Evolutionary conservation across 2,329 filamentous ascomycete species (phyloP), one percentile per base, ranked within the genome.

Genomic region (Anthostomella pinea): DNA sequence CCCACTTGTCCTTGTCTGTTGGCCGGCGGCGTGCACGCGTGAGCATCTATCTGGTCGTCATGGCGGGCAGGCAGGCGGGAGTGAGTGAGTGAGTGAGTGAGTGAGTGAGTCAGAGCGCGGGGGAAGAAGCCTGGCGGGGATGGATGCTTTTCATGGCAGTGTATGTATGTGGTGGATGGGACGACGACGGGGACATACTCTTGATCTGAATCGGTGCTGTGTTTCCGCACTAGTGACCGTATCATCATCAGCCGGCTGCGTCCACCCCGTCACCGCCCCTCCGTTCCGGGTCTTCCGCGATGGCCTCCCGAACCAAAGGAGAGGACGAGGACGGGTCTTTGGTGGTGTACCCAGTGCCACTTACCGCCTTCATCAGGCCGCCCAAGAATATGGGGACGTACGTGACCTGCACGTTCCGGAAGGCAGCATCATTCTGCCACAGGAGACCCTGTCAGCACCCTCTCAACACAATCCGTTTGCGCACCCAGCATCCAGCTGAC

Each of bases 341-440:
- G n/a, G 28, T 9, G 13, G 8, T 14, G 7, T n/a, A n/a, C n/a
- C n/a, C n/a, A n/a, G n/a, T n/a, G n/a, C n/a, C n/a, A 36, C 51
- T 30, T 33, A 64, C 60, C 29, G 55, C 55, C 21, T 63, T 60
- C 56, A 66, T 62, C 17, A 66, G 40, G 0, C 63, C 62, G 3
- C 62, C 60, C 2, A 67, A 51, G 34, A 66, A 62, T 20, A 67
- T 58, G 31, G 64, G 65, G 8, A 65, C 51, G 30, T 62, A 64
- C 0, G 51, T 60, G 32, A 65, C 46, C 5, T 57, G 46, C 23
- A 54, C 58, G 3, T 38, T 38, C 14, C 43, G 45, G 46, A 66
- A 67, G 8, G 49, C 41, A 5, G 45, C 35, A 31, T 39, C 26
- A 8, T 40, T 38, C 35, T 47, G 26, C n/a, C n/a, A n/a, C n/a